Conservation (phyloP, 805 yeast species). For the Saturnispora diversa region DNA sequence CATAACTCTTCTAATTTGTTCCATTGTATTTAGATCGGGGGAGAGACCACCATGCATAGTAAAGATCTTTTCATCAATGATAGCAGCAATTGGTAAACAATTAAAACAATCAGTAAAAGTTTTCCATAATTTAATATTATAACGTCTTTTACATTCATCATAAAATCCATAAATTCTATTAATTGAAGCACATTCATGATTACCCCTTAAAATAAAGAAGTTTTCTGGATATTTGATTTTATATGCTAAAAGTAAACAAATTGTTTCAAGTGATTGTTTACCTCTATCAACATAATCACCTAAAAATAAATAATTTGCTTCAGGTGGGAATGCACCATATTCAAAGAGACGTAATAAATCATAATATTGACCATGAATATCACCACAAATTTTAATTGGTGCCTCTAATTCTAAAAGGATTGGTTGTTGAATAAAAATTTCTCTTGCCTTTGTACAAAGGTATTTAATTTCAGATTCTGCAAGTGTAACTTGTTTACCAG, state of each 20-base stretch:
- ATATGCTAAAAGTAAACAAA: constrained; percentile 87
- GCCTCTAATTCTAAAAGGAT: constrained; percentile 93
- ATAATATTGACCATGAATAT: constrained; percentile 96
- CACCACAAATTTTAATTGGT: constrained; percentile 96
- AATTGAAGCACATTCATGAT: constrained; percentile 97
- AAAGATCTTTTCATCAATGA: constrained; percentile 94
- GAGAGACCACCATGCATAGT: constrained; percentile 99
- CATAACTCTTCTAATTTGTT: constrained; percentile 97
- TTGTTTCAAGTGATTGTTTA: constrained; percentile 92
- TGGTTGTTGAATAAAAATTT: constrained; percentile 96
- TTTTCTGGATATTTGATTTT: constrained; percentile 98
- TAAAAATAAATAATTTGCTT: constrained; percentile 87
- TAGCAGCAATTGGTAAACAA: constrained; percentile 97
- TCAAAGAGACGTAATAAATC: constrained; percentile 92
- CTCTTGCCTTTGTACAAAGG: constrained; percentile 96
- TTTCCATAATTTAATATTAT: constrained; percentile 97
- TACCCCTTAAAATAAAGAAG: constrained; percentile 93
- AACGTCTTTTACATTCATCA: constrained; percentile 97
- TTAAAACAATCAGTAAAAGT: constrained; percentile 97
- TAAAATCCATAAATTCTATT: constrained; percentile 97
- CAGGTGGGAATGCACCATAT: constrained; percentile 99
- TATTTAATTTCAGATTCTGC: constrained; percentile 91
- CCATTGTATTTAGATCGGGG: constrained; percentile 96
- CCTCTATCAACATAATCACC: constrained; percentile 99
- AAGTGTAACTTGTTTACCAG: constrained; percentile 92